Conservation (phyloP, 352 stramenopile genomes). For the Globisporangium viniferum region DNA sequence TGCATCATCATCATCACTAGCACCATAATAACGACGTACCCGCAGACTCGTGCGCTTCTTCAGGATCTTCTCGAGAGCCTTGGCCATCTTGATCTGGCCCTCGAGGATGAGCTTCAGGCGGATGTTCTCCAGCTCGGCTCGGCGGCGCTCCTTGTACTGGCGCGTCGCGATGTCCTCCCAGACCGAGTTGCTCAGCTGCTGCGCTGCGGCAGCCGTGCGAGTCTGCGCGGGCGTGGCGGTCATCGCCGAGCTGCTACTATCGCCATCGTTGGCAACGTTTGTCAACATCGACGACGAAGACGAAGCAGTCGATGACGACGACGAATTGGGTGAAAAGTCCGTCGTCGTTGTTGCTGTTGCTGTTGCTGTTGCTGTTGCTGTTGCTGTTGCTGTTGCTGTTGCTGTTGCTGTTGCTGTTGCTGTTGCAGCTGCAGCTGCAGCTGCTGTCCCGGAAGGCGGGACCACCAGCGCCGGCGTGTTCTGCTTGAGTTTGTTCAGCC, state of each 20-base stretch:
- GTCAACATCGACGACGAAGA: not conserved
- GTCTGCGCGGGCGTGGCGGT: conserved; percentile 17
- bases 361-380: not conserved
- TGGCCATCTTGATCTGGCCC: conserved; percentile 50
- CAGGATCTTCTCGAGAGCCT: conserved; percentile 50
- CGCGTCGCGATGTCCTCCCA: conserved; percentile 52
- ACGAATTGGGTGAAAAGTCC: conserved; percentile 9
- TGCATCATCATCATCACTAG: not conserved
- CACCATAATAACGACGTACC: conserved; percentile 17
- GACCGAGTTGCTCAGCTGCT: conserved; percentile 31
- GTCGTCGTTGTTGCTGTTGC: not conserved
- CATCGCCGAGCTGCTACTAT: no score
- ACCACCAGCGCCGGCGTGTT: not conserved
- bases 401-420: no score
- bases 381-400: no score
- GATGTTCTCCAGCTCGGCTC: conserved; percentile 57
- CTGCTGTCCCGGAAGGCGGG: not conserved
- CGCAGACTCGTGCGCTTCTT: conserved; percentile 46
- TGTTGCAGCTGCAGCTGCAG: not conserved
- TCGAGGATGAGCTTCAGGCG: conserved; percentile 47
- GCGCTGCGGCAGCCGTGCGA: conserved; percentile 18
- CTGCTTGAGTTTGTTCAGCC: conserved; percentile 28
- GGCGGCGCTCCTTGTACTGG: conserved; percentile 47
- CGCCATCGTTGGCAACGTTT: not conserved
- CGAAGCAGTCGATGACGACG: not conserved